These are phyloP conservation scores for Candida insectorum DNA, from an alignment of 805 yeast species.

Conservation along the genomic window DNA sequence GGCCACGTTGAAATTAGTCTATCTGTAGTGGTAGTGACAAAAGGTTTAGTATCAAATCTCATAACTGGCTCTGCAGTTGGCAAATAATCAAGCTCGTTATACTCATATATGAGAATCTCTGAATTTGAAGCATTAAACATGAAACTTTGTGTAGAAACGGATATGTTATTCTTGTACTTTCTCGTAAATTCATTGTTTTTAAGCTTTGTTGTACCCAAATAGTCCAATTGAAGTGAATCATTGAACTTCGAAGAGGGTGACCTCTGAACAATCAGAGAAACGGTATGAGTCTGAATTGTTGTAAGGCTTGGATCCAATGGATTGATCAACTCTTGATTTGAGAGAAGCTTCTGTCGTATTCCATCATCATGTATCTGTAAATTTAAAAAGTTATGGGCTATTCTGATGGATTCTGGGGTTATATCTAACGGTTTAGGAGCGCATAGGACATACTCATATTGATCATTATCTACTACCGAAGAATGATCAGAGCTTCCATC, in stretches of 20 bases:
- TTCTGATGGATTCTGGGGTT: slow-evolving; percentile 1
- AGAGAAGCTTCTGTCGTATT: background rate
- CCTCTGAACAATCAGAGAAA: background rate
- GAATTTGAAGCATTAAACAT: slow-evolving; percentile 34
- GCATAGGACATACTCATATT: slow-evolving; percentile 1
- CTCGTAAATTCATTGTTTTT: slow-evolving; percentile 22
- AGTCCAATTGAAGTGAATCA: slow-evolving; percentile 26
- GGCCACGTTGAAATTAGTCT: slow-evolving; percentile 49
- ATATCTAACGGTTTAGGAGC: background rate
- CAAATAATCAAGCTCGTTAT: slow-evolving; percentile 22
- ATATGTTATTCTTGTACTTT: slow-evolving; percentile 41
- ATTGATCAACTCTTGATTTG: background rate
- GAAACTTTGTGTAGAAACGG: slow-evolving; percentile 17
- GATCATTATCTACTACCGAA: slow-evolving; percentile 1
- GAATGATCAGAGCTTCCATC: background rate
- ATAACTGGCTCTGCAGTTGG: slow-evolving; percentile 25
- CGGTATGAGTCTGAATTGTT: background rate
- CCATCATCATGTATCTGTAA: background rate
- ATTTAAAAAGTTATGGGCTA: background rate
- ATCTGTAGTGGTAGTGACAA: slow-evolving; percentile 37
- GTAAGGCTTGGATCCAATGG: slow-evolving; percentile 1
- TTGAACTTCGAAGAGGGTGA: slow-evolving; percentile 21
- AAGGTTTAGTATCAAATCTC: slow-evolving; percentile 42
- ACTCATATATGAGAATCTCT: slow-evolving; percentile 29
- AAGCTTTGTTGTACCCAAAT: slow-evolving; percentile 19